Evolutionary conservation across 768 basidiomycete genomes (phyloP), one percentile per base, ranked within the genome.

Genomic region (Serendipita sp.): DNA sequence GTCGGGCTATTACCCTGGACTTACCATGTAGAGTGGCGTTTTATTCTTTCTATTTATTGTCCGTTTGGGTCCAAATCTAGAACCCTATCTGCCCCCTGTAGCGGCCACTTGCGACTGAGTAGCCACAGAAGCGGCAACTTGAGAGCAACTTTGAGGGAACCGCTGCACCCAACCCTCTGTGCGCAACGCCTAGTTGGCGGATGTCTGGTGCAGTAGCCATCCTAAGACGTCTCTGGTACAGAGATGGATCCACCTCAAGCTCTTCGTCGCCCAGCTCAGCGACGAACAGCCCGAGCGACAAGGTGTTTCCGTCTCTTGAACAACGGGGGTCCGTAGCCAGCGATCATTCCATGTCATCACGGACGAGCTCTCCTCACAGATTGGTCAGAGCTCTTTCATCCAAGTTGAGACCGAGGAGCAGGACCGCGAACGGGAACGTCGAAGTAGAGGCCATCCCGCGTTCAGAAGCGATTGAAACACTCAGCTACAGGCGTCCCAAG

Each of bases 141-240:
- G 56, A n/a, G 28, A n/a, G 56, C 56, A 41, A 41, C 41, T 41
- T 41, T 41, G 13, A 41, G 41, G 41, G 41, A 41, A 41, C 41
- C 41, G 41, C 41, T 41, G 41, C 41, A 41, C 13, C 41, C 41
- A 41, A 7, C 41, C 13, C 41, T 41, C 41, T 41, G 5, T 41
- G 7, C 41, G 13, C 41, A 41, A 7, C 41, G 41, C 41, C 41
- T 13, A 41, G 41, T 32, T 23, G 56, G 28, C 34, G 34, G 16
- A 60, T 60, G 56, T 60, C 56, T 60, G 56, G 56, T n/a, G 56
- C 56, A 18, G 56, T 60, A 60, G 56, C 56, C 56, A 60, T 60
- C 34, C 56, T 60, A 4, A 60, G 34, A 36, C 56, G 56, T 30
- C 56, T 60, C 30, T 60, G 56, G 56, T 60, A 60, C 35, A 23